Base-by-base conservation (phyloP, 2,329 filamentous ascomycete species). In the Penicillium sp. region DNA sequence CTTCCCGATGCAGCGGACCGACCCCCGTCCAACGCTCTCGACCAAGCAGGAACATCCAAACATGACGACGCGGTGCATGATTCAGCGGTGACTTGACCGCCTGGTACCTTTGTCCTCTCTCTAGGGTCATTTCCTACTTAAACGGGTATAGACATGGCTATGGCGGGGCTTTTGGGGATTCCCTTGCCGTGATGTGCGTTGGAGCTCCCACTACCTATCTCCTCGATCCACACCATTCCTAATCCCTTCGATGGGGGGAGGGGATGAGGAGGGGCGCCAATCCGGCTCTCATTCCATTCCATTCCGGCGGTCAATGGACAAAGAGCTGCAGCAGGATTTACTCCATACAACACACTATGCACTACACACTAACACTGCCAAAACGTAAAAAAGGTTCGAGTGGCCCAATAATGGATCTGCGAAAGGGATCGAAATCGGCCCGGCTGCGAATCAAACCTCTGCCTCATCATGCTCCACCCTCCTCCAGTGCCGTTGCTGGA, bases 1-100 rank as follows among this genome's bases (percentile, higher is more conserved):
- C 68, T 69, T 68, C 53, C 63, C 64, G 60, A 67, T 70, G 68
- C 68, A 70, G 68, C 68, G 68, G 68, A 69, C 68, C 68, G 68
- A 65, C 61, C 68, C n/a, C 68, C 61, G 62, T 56, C 54, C 56
- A 66, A 66, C 65, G 62, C 61, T 62, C 61, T 62, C 58, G 56
- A 64, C 58, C 55, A 52, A 55, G 51, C 46, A 62, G 49, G 51
- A 60, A 56, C 51, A 26, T 37, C 18, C 46, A 36, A 27, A 36
- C 29, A 53, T 55, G 50, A 58, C 33, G 46, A 43, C 36, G 45
- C 27, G 21, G 21, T 40, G 37, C 43, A 52, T 45, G n/a, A 44
- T 32, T 26, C 37, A 58, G 57, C 59, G 60, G 60, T 63, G 60
- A 62, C 53, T 56, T 57, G 39, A 63, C 57, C 60, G 59, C 60